phyloP scores from a whole-genome alignment of 768 basidiomycete species.

The Mycena crocata region DNA sequence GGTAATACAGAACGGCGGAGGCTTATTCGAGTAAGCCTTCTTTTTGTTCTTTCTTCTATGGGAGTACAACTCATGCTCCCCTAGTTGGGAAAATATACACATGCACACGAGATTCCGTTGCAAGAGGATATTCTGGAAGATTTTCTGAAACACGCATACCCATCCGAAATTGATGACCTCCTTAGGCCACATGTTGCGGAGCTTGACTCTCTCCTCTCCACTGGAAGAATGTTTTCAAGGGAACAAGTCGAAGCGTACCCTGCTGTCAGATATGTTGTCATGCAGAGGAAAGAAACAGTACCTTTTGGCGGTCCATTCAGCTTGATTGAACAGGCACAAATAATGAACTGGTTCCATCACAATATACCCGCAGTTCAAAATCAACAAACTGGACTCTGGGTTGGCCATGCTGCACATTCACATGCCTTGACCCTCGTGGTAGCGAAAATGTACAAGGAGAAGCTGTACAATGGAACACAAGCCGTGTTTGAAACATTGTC shows the following conservation, averaged over 20 bases:
- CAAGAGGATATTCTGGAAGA: background rate
- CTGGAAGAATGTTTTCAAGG: no score
- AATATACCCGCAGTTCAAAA: no score
- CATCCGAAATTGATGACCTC: background rate
- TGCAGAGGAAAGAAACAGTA: background rate
- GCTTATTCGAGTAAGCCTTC: background rate
- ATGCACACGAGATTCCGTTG: background rate
- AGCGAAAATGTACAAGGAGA: no score
- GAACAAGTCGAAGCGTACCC: background rate
- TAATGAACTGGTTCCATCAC: constrained; percentile 2
- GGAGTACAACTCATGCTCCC: no score
- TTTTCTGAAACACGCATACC: background rate
- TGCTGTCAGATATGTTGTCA: background rate
- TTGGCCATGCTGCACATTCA: background rate
- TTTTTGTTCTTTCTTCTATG: no score
- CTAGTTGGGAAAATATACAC: background rate
- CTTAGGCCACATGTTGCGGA: background rate
- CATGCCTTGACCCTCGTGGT: background rate
- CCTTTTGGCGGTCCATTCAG: background rate
- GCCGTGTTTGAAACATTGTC: no score
- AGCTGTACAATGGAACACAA: no score
- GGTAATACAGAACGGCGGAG: background rate
- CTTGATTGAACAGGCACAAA: background rate
- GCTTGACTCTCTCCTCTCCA: background rate
- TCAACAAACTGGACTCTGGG: no score